These are phyloP conservation scores for Rhizopogon rudus DNA, from an alignment of 768 basidiomycete species.

Conservation along the genomic window DNA sequence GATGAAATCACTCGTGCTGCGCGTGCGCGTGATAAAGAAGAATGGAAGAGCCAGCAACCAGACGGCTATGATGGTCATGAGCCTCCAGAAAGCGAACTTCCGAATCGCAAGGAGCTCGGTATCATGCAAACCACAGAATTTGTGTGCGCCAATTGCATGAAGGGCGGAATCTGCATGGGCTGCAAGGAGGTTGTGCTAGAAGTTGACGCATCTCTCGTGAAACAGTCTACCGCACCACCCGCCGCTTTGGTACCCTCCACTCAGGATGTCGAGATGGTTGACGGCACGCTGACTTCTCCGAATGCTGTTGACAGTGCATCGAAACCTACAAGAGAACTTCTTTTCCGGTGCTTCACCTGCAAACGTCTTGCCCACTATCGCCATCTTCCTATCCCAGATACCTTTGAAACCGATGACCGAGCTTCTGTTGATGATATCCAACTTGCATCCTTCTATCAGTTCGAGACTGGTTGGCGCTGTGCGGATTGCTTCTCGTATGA, in stretches of 20 bases:
- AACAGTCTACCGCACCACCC: constrained; percentile 8
- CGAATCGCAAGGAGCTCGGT: constrained; percentile 43
- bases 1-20: constrained; percentile 72
- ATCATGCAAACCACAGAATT: constrained; percentile 69
- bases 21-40: constrained; percentile 42
- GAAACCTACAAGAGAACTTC: constrained; percentile 35
- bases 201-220: constrained; percentile 32
- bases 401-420: constrained; percentile 25
- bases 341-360: constrained; percentile 83
- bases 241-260: background rate
- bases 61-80: constrained; percentile 18
- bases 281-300: constrained; percentile 11
- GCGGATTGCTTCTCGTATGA: constrained; percentile 71
- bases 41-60: constrained; percentile 28
- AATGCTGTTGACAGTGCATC: constrained; percentile 14
- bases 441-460: constrained; percentile 61
- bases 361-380: constrained; percentile 79
- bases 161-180: constrained; percentile 74
- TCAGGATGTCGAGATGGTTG: constrained; percentile 33
- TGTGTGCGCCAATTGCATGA: constrained; percentile 68
- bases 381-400: constrained; percentile 54
- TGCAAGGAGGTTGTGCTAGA: constrained; percentile 57
- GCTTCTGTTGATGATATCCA: constrained; percentile 26
- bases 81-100: constrained; percentile 25
- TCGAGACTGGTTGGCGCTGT: constrained; percentile 57